Percentiles rank a stretch among this genome's conserved stretches.
These are phyloP conservation scores for Trichoderma asperellum DNA, from an alignment of 2,329 filamentous ascomycete species.

Conservation along the genomic window DNA sequence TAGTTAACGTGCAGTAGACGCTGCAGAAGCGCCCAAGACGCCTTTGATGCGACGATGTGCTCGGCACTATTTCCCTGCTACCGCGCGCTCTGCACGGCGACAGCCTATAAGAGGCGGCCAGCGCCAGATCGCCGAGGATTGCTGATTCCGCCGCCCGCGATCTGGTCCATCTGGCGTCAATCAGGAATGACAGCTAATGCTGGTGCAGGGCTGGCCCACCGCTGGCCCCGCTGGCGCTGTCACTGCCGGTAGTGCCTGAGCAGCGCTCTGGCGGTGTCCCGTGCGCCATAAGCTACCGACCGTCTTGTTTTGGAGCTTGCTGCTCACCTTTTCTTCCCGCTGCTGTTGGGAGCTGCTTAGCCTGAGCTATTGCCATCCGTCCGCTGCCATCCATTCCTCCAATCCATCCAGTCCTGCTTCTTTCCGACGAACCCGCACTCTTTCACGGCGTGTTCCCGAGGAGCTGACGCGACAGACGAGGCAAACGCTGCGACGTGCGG, in stretches of 20 bases:
- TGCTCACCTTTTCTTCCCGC: too few species aligned
- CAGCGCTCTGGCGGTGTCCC: conserved; percentile 10
- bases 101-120: conserved; percentile 9
- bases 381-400: background rate
- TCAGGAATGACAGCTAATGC: conserved; percentile 13
- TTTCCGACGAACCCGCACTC: background rate
- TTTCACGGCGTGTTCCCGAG: background rate
- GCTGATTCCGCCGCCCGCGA: conserved; percentile 11
- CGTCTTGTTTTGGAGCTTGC: background rate
- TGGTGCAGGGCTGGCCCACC: conserved; percentile 24
- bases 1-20: background rate
- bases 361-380: background rate
- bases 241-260: conserved; percentile 23
- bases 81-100: conserved; percentile 1
- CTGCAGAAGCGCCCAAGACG: conserved; percentile 13
- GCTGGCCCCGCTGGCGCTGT: conserved; percentile 22
- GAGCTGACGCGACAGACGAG: background rate
- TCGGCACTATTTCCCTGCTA: conserved; percentile 18
- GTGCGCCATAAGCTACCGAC: conserved; percentile 14
- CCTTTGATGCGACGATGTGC: background rate
- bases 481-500: background rate
- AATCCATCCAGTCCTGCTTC: background rate
- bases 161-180: conserved; percentile 20
- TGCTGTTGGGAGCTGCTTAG: background rate
- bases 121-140: conserved; percentile 24